Conservation (phyloP, 2,329 filamentous ascomycete species). For the Stagonosporopsis tanaceti region DNA sequence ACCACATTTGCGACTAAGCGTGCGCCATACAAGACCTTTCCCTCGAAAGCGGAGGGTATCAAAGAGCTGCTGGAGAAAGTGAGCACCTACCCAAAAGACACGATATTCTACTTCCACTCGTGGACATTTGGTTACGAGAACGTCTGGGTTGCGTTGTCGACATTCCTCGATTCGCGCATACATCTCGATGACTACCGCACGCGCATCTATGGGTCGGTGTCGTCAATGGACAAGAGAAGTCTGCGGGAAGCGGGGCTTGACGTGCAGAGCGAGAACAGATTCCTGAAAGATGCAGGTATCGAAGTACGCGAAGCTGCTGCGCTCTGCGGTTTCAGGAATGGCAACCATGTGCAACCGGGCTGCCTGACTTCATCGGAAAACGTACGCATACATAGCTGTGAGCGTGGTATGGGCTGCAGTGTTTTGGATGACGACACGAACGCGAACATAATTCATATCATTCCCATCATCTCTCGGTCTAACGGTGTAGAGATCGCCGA, state of each 20-base stretch:
- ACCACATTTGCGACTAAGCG: slow-evolving; percentile 74
- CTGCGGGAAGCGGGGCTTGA: slow-evolving; percentile 48
- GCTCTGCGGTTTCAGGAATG: slow-evolving; percentile 76
- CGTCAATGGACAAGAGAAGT: slow-evolving; percentile 40
- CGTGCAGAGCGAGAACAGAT: slow-evolving; percentile 39
- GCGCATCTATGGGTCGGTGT: slow-evolving; percentile 71
- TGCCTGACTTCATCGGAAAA: slow-evolving; percentile 72
- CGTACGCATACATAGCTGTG: slow-evolving; percentile 84
- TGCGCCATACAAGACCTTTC: slow-evolving; percentile 61
- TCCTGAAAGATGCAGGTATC: slow-evolving; percentile 44
- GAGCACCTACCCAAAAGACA: slow-evolving; percentile 71
- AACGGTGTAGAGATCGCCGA: slow-evolving; percentile 73
- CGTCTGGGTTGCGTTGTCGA: slow-evolving; percentile 83
- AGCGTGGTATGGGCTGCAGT: slow-evolving; percentile 71
- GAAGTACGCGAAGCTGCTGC: slow-evolving; percentile 67
- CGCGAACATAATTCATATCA: slow-evolving; percentile 73
- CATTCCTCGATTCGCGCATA: slow-evolving; percentile 72
- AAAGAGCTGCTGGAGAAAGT: slow-evolving; percentile 76
- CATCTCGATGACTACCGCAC: slow-evolving; percentile 86
- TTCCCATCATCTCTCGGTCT: slow-evolving; percentile 75
- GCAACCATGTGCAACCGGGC: slow-evolving; percentile 73
- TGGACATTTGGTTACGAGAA: slow-evolving; percentile 97
- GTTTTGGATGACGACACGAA: slow-evolving; percentile 56
- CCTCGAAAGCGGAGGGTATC: slow-evolving; percentile 76
- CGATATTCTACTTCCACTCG: slow-evolving; percentile 81